These are phyloP conservation scores for Casaregolazyma suthepensis DNA, from an alignment of 1,139 yeast genomes.

Conservation along the genomic window DNA sequence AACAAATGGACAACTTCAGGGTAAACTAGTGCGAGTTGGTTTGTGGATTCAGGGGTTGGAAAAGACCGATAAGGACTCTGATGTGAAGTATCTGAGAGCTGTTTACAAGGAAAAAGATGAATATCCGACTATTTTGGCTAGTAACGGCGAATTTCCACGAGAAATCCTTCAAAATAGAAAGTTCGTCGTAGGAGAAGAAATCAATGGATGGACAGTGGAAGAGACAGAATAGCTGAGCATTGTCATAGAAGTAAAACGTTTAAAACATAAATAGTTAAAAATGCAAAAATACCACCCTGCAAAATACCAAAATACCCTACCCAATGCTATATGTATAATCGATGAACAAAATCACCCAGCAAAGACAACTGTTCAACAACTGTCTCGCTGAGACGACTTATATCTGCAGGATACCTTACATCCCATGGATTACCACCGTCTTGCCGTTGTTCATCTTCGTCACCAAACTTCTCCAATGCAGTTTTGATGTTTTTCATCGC, in stretches of 20 bases:
- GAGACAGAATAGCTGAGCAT: neutral
- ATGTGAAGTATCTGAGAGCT: neutral
- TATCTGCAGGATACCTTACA: neutral
- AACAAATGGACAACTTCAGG: conserved; percentile 14
- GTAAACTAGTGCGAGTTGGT: conserved; percentile 22
- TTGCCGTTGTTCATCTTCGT: neutral
- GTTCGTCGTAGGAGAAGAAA: neutral
- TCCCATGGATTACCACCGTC: neutral
- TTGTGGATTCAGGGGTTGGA: conserved; percentile 21
- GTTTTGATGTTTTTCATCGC: neutral
- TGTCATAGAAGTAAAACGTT: neutral
- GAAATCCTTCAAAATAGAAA: neutral
- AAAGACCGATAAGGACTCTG: neutral
- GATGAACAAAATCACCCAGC: neutral
- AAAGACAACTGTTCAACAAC: neutral
- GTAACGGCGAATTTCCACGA: neutral
- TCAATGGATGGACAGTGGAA: conserved; percentile 1
- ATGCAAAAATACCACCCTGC: neutral
- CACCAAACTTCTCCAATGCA: neutral
- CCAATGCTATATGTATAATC: neutral
- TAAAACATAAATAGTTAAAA: too few relatives aligned
- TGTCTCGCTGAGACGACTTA: neutral
- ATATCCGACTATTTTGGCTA: neutral
- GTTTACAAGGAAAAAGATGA: neutral
- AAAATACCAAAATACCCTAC: neutral